Evolutionary conservation across 2,329 filamentous ascomycete genomes (phyloP).

Genomic region (Aurifilum marmelostoma): DNA sequence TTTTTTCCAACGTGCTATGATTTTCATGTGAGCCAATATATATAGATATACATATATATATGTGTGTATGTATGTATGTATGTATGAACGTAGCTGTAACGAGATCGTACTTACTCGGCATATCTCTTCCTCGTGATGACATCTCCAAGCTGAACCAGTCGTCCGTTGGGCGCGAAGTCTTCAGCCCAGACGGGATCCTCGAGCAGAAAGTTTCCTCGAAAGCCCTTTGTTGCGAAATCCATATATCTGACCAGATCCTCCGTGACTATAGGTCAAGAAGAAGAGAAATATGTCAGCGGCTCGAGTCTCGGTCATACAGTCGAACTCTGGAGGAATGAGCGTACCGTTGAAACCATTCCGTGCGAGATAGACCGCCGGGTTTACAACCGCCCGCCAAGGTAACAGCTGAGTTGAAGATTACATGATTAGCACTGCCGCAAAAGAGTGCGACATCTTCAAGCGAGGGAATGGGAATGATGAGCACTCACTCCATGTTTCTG

Average conservation of each 20-base stretch:
- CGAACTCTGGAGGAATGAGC: slow-evolving; percentile 11
- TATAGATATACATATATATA: too few species aligned
- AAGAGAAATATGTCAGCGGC: too few species aligned
- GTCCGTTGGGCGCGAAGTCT: slow-evolving; percentile 85
- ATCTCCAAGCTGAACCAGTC: slow-evolving; percentile 71
- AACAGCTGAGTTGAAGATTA: slow-evolving; percentile 46
- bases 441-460: not conserved
- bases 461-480: slow-evolving; percentile 7
- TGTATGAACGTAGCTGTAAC: too few species aligned
- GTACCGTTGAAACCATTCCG: slow-evolving; percentile 67
- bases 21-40: not conserved
- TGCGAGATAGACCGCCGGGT: slow-evolving; percentile 75
- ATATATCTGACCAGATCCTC: slow-evolving; percentile 78
- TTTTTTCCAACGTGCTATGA: slow-evolving; percentile 68
- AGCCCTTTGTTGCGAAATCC: slow-evolving; percentile 46
- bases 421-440: not conserved
- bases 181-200: slow-evolving; percentile 79
- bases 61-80: too few species aligned
- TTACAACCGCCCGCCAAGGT: slow-evolving; percentile 72
- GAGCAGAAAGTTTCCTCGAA: slow-evolving; percentile 64
- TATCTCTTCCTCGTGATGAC: slow-evolving; percentile 81
- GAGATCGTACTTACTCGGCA: slow-evolving; percentile 51
- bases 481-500: slow-evolving; percentile 63
- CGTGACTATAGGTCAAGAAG: slow-evolving; percentile 54
- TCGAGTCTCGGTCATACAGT: too few species aligned